phyloP scores from a whole-genome alignment of 345 rosid species.

The Eucalyptus tenuipes region DNA sequence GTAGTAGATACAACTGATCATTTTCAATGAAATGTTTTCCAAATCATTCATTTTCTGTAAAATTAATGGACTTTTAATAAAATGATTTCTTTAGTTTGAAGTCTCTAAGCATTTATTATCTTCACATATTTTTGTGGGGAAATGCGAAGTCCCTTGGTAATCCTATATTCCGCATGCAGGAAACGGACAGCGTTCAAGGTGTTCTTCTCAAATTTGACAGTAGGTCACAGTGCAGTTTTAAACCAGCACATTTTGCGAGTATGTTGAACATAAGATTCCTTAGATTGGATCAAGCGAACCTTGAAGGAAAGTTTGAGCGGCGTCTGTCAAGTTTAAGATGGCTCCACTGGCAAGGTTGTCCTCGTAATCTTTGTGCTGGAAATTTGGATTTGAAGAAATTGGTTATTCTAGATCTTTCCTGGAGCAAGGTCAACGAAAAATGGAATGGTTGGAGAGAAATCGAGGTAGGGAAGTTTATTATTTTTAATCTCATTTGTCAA shows the following conservation, averaged over 20 bases:
- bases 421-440: background rate
- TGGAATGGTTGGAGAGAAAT: background rate
- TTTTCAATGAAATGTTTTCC: fast-evolving
- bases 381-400: background rate
- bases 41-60: fast-evolving
- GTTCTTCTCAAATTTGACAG: background rate
- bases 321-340: background rate
- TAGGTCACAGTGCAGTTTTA: background rate
- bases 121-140: background rate
- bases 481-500: background rate
- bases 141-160: background rate
- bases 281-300: background rate
- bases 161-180: background rate
- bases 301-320: background rate
- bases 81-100: background rate
- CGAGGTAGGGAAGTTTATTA: background rate
- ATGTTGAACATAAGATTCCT: background rate
- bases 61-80: background rate
- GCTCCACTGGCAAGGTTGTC: background rate
- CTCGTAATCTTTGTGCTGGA: background rate
- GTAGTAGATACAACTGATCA: fast-evolving
- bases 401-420: background rate
- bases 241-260: background rate
- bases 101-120: background rate
- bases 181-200: fast-evolving